These are phyloP conservation scores for Vigna hirtella DNA, from an alignment of 306 rosid species.

Conservation along the genomic window DNA sequence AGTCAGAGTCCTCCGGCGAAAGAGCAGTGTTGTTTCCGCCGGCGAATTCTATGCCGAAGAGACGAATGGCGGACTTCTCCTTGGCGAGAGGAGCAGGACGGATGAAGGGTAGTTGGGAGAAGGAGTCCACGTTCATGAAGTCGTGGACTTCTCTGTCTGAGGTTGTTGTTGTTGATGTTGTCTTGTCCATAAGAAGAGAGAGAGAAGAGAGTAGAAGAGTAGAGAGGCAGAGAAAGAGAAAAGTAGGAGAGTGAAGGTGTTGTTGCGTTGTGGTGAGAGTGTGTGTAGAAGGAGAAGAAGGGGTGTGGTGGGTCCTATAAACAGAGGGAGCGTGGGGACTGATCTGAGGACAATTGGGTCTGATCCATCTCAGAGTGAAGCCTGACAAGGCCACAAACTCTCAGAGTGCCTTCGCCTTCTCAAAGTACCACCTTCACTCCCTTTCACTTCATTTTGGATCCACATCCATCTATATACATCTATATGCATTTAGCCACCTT, in stretches of 20 bases:
- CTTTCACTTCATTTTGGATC: constrained; percentile 44
- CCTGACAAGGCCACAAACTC: constrained; percentile 80
- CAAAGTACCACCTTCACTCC: constrained; percentile 66
- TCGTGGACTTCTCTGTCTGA: constrained; percentile 80
- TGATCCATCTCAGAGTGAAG: constrained; percentile 83
- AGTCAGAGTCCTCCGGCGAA: constrained; percentile 46
- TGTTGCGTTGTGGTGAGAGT: not conserved
- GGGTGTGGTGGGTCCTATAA: constrained; percentile 67
- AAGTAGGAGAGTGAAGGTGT: not conserved
- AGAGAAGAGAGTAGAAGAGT: not conserved
- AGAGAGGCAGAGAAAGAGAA: no score
- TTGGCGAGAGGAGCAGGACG: constrained; percentile 68
- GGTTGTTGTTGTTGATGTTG: constrained; percentile 8
- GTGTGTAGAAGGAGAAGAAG: not conserved
- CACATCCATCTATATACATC: not conserved
- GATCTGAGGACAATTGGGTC: constrained; percentile 65
- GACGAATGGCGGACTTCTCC: constrained; percentile 67
- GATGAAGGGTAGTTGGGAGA: constrained; percentile 96
- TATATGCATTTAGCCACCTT: not conserved
- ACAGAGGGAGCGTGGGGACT: constrained; percentile 53
- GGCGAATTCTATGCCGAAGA: constrained; percentile 84
- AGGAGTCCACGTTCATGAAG: constrained; percentile 94
- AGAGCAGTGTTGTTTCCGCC: not conserved
- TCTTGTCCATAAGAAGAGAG: constrained; percentile 63
- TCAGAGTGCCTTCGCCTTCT: constrained; percentile 63